Evolutionary conservation across 495 filamentous ascomycete species (phyloP), one percentile per base, ranked within the genome.

Genomic region (Penicillium simplicissimum): DNA sequence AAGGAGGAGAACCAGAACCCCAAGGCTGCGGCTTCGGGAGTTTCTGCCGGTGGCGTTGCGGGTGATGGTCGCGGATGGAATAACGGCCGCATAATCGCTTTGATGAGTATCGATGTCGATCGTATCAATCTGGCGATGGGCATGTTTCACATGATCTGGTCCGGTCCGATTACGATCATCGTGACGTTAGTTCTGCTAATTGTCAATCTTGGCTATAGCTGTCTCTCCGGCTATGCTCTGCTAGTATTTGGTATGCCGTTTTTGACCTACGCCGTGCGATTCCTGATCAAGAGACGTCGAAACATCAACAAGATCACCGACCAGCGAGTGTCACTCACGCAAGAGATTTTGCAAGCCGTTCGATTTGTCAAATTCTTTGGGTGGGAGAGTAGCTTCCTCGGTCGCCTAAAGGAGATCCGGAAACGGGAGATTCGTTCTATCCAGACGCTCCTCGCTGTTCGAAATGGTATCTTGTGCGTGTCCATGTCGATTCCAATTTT

Each of bases 341-440:
- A 97, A 69, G 94, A 98, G 68, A 96, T 98, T 36, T 71, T 98
- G 21, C 88, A 92, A 60, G 89, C 89, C 1, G 93, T 97, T 48
- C 84, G 92, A 17, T 97, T 98, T 67, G 93, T 98, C 71, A 98
- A 98, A 73, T 96, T 84, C 75, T 97, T 96, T 70, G 94, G 91
- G 8, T 98, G 94, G 94, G 94, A 98, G 67, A 86, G 81, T 36
- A 87, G 88, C 49, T 98, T 98, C 71, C 77, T 97, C 5, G 78
- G 82, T n/a, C 85, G 92, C 17, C 79, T 98, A 10, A 80, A 82
- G 52, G 80, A 86, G 19, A 89, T 94, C 55, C 85, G 94, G 48
- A 78, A 76, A 33, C 81, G 80, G 47, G 94, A 98, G 70, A 90
- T 98, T 65, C 73, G 78, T 13, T 83, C 87, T 5, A 91, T 96